Evolutionary conservation across 768 basidiomycete genomes (phyloP).

Genomic region (Calvatia gigantea): DNA sequence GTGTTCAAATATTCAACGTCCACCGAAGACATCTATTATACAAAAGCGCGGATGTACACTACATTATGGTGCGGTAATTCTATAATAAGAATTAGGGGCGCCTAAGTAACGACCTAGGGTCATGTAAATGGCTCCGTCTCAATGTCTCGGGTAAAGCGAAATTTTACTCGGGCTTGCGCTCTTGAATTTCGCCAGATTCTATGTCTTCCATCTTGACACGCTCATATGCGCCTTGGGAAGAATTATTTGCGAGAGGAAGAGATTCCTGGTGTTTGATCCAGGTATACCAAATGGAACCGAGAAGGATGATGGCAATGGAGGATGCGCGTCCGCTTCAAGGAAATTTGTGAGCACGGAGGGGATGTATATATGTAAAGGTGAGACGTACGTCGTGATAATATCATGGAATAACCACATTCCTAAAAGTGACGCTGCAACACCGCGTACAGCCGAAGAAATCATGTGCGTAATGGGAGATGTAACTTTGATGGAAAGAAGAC

Average conservation of each 20-base stretch:
- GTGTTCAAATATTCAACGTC: neutral
- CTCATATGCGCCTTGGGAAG: conserved; percentile 44
- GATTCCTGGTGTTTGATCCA: conserved; percentile 82
- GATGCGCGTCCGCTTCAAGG: conserved; percentile 66
- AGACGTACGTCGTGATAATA: conserved; percentile 68
- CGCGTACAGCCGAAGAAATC: conserved; percentile 93
- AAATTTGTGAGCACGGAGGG: neutral
- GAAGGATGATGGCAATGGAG: conserved; percentile 78
- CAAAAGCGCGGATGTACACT: neutral
- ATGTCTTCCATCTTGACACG: conserved; percentile 63
- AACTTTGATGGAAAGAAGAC: conserved; percentile 91
- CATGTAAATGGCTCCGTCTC: neutral
- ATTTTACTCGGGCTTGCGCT: conserved; percentile 7
- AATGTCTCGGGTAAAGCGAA: neutral
- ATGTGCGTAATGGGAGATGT: conserved; percentile 98
- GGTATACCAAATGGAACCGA: conserved; percentile 82
- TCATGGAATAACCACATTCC: conserved; percentile 82
- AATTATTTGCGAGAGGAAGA: conserved; percentile 26
- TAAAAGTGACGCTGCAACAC: conserved; percentile 86
- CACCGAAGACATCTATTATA: neutral
- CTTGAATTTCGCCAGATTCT: conserved; percentile 40
- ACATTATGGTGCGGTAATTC: neutral
- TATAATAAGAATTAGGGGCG: neutral
- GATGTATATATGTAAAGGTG: neutral
- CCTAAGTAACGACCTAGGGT: neutral